Base-by-base conservation (phyloP, 176 grass and related monocot species). In the Musa itinerans region DNA sequence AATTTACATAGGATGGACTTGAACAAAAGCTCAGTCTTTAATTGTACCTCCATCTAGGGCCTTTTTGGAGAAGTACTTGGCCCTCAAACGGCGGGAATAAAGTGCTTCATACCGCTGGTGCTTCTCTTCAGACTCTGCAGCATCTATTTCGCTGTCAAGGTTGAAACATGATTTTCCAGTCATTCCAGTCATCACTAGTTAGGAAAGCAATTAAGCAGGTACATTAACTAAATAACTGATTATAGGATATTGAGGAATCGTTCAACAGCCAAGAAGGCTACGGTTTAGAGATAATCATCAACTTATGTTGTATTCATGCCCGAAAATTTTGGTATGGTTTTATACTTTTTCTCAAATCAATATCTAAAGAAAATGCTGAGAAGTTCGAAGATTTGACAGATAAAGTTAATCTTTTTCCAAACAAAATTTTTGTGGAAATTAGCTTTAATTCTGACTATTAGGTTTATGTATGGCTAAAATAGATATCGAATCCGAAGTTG, bases 21-120 rank as follows among this genome's bases (percentile, higher is more conserved):
- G 53, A 52, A 12, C 63, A 13, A 20, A 77, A 52, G 17, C 24
- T 14, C 14, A 48, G 21, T 53, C 13, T 58, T n/a, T 79, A 55
- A 16, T 26, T 54, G 8, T 79, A 79, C 77, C 77, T 79, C 77
- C 77, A 57, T 68, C 65, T 53, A 79, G 19, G 19, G 77, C 52
- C 77, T 79, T 79, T 11, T 69, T 79, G 27, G 77, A 79, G 52
- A 79, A 79, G 65, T 79, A 79, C 16, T 79, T 79, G 50, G 77
- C 77, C 77, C 65, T 79, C 22, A 79, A 59, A 15, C 65, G 77
- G 43, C 52, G 65, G 6, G 77, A 14, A 69, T 79, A 79, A 23
- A 79, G 26, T 57, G 77, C 77, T n/a, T 79, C 77, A n/a, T 79
- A 70, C 24, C 16, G 56, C 15, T 25, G 54, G 16, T 69, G 53